Base-by-base conservation (phyloP, 2,329 filamentous ascomycete genomes). In the Lecanoromycetidae sp. region DNA sequence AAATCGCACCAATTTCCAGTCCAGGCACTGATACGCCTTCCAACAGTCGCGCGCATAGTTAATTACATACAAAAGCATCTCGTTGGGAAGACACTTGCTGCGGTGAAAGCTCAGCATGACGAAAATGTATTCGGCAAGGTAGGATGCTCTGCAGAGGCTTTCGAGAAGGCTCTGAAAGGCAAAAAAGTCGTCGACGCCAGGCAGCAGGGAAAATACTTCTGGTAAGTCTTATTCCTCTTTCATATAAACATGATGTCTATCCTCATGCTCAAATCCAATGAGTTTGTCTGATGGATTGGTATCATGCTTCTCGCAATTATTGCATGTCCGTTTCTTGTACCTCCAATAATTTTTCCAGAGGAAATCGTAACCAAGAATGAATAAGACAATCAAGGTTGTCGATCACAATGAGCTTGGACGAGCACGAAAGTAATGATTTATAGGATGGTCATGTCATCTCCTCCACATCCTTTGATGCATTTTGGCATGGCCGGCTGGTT, bases 171-270 rank as follows among this genome's bases (percentile, higher is more conserved):
- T 1, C 70, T 95, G 59, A 73, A 73, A 3, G 87, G 86, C 4
- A 90, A 84, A 58, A 86, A 79, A 59, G 78, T 83, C 26, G 57
- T 75, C 33, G 75, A 72, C 45, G 84, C 84, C 3, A 84, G 84
- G 3, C 87, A 84, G 50, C 91, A 95, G 62, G 91, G 91, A 8
- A 98, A 96, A 74, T 96, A 96, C 61, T 96, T 98, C 63, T 98
- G 91, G 53, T 53, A 42, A 38, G 48, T 50, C 23, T 12, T 13
- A 10, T n/a, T n/a, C n/a, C 22, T 3, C 7, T 19, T 13, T 27
- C 13, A 13, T 12, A n/a, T n/a, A n/a, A n/a, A n/a, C n/a, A n/a
- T n/a, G n/a, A n/a, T n/a, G n/a, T n/a, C n/a, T n/a, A n/a, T n/a
- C n/a, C n/a, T n/a, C n/a, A n/a, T n/a, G n/a, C n/a, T n/a, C n/a